These are phyloP conservation scores for Ophiobolus disseminans DNA, from an alignment of 2,329 filamentous ascomycete species.

Conservation along the genomic window DNA sequence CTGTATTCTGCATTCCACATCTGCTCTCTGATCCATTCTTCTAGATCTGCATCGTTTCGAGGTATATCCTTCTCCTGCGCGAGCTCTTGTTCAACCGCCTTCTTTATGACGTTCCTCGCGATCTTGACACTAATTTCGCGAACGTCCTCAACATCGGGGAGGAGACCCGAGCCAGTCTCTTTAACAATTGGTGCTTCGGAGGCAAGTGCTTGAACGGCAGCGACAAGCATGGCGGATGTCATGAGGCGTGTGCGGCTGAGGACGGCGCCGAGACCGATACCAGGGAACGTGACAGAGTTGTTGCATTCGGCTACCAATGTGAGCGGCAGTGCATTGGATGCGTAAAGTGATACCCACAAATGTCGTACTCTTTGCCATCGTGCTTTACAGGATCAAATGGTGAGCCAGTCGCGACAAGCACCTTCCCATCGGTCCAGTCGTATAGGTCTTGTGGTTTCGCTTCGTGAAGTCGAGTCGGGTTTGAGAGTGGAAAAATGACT, in stretches of 20 bases:
- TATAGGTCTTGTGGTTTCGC: constrained; percentile 78
- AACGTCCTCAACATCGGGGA: constrained; percentile 79
- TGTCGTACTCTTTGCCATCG: constrained; percentile 61
- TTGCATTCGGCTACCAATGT: constrained; percentile 76
- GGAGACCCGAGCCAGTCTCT: constrained; percentile 67
- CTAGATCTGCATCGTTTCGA: constrained; percentile 60
- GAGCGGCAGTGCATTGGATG: constrained; percentile 1
- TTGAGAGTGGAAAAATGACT: constrained; percentile 88
- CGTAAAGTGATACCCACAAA: constrained; percentile 53
- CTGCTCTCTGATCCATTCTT: constrained; percentile 77
- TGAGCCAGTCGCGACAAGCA: constrained; percentile 81
- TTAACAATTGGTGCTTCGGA: constrained; percentile 73
- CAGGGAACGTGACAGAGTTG: constrained; percentile 84
- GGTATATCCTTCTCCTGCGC: constrained; percentile 72
- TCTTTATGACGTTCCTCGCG: constrained; percentile 75
- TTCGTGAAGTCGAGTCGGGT: constrained; percentile 84
- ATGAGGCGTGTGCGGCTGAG: constrained; percentile 71
- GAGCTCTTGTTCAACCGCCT: constrained; percentile 73
- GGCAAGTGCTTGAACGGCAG: constrained; percentile 76
- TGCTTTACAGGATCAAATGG: constrained; percentile 78
- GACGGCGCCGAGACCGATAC: constrained; percentile 81
- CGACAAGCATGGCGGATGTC: constrained; percentile 81
- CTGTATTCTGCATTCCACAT: constrained; percentile 81
- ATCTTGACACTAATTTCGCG: constrained; percentile 79
- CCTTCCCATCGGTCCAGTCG: constrained; percentile 78